These are phyloP conservation scores for Penicillium hesseltinei DNA, from an alignment of 2,329 filamentous ascomycete genomes.

Conservation along the genomic window DNA sequence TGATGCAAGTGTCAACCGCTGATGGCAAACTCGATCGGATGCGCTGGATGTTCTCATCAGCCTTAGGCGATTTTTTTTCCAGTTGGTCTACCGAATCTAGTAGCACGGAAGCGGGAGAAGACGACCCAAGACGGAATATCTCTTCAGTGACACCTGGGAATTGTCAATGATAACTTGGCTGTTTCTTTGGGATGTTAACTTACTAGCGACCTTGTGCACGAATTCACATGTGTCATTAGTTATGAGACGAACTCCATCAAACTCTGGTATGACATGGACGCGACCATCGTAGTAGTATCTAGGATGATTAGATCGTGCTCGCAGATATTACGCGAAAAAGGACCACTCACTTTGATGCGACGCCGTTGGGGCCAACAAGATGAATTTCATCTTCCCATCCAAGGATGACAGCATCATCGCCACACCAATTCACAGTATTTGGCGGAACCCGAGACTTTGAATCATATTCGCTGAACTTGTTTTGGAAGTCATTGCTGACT, in stretches of 20 bases:
- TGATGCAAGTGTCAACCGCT: constrained; percentile 90
- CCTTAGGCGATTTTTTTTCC: constrained; percentile 91
- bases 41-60: constrained; percentile 94
- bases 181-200: constrained; percentile 11
- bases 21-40: constrained; percentile 85
- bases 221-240: constrained; percentile 97
- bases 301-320: constrained; percentile 15
- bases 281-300: constrained; percentile 87
- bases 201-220: constrained; percentile 80
- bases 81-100: constrained; percentile 89
- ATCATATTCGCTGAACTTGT: constrained; percentile 85
- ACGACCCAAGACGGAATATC: constrained; percentile 84
- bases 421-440: constrained; percentile 91
- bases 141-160: constrained; percentile 70
- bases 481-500: constrained; percentile 92
- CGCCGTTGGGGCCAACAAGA: constrained; percentile 79
- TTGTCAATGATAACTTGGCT: constrained; percentile 4
- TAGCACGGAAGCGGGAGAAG: constrained; percentile 85
- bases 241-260: constrained; percentile 83
- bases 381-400: constrained; percentile 99
- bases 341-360: constrained; percentile 57
- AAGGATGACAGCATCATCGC: constrained; percentile 86
- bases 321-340: not conserved
- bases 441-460: constrained; percentile 81
- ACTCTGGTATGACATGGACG: constrained; percentile 83